These are phyloP conservation scores for Didymella glomerata DNA, from an alignment of 2,329 filamentous ascomycete species.

Conservation along the genomic window DNA sequence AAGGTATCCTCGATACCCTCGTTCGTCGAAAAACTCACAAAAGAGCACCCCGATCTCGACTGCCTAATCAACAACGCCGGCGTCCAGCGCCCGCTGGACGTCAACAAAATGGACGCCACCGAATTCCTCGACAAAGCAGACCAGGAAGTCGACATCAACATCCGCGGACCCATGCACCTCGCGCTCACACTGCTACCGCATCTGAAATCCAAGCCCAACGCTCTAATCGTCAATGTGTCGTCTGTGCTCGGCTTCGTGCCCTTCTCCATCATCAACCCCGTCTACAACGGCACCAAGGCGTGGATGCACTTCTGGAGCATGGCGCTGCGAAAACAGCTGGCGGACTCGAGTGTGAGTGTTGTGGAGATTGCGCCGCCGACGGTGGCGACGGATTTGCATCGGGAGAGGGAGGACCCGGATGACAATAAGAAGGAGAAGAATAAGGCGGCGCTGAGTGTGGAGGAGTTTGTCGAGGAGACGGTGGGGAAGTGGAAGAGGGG, in stretches of 20 bases:
- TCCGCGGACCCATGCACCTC: conserved; percentile 67
- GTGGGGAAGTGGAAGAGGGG: conserved; percentile 57
- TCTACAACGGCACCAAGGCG: conserved; percentile 68
- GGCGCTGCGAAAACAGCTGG: conserved; percentile 63
- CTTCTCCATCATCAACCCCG: conserved; percentile 62
- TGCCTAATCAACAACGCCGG: conserved; percentile 69
- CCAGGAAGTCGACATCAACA: conserved; percentile 66
- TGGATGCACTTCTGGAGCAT: conserved; percentile 67
- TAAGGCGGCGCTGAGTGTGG: conserved; percentile 57
- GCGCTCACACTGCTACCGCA: conserved; percentile 60
- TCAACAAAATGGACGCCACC: conserved; percentile 47
- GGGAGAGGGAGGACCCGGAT: conserved; percentile 64
- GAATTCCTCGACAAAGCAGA: conserved; percentile 62
- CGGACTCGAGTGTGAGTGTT: conserved; percentile 56
- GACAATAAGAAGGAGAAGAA: conserved; percentile 69
- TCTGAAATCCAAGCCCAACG: conserved; percentile 54
- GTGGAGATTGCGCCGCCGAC: conserved; percentile 66
- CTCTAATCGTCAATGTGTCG: conserved; percentile 63
- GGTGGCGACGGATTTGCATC: conserved; percentile 64
- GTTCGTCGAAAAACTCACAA: conserved; percentile 58
- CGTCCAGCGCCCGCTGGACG: conserved; percentile 63
- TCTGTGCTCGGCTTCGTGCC: conserved; percentile 64
- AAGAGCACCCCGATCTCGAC: conserved; percentile 64
- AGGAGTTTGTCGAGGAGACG: conserved; percentile 64
- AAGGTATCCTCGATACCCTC: conserved; percentile 54